Evolutionary conservation across 768 basidiomycete species (phyloP), one percentile per base, ranked within the genome.

Genomic region (Phanerodontia chrysosporium): DNA sequence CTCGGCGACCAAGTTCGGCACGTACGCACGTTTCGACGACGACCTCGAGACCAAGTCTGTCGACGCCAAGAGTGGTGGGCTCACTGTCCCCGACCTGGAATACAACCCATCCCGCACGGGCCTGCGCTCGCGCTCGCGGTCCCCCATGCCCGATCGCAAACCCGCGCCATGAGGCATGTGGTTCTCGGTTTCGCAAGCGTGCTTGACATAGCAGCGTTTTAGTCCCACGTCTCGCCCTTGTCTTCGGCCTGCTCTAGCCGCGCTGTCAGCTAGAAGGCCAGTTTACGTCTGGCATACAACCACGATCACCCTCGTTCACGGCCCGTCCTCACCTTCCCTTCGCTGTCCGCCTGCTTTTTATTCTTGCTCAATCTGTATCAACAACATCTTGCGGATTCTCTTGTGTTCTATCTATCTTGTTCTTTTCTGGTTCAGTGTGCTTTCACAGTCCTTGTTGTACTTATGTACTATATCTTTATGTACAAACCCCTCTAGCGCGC

Each of bases 1-100:
- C 24, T 53, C 51, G 5, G 48, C 51, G 10, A 28, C 42, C 22
- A 53, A 53, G 51, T 30, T 54, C 42, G 35, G 32, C 36, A n/a
- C 58, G 28, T 59, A 59, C 44, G 44, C 51, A 14, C 51, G 25
- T 13, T 49, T 59, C 45, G 58, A 59, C n/a, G 58, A 59, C 51
- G 58, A 59, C 24, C 25, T 9, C 51, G 42, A 53, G 8, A 13
- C 35, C 27, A 46, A 46, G 44, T 13, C 44, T 22, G 28, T 16
- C 16, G 45, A 21, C 1, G 22, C 28, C 49, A 51, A 51, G 49
- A n/a, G 18, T 16, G 52, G 21, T 7, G 52, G 16, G 28, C 58
- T 59, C 28, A 29, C 12, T 7, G 51, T 59, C 24, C 58, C 52
- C 27, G 27, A 51, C 2, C 51, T 51, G 6, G 18, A 29, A 14